Conservation (phyloP, 106 monocot species). For the Dendrobium nobile region DNA sequence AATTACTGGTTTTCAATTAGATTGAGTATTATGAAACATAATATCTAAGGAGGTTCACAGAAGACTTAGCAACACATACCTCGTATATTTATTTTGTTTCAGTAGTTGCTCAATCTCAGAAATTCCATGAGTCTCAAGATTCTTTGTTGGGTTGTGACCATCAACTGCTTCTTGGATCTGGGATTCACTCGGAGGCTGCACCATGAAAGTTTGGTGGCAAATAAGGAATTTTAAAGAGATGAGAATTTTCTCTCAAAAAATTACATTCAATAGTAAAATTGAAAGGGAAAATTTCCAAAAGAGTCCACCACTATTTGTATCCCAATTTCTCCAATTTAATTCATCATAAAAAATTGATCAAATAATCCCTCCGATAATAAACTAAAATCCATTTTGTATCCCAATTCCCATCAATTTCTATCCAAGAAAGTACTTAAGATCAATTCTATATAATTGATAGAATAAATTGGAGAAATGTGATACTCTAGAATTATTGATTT, state of each 20-base stretch:
- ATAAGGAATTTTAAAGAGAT: background rate
- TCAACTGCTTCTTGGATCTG: background rate
- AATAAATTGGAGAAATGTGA: no score
- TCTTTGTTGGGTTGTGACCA: background rate
- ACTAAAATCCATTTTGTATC: no score
- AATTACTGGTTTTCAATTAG: background rate
- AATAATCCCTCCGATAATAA: no score
- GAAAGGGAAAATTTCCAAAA: background rate
- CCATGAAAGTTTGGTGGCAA: background rate
- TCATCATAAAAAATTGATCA: no score
- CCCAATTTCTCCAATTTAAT: no score
- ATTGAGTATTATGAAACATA: background rate
- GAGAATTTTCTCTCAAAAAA: background rate
- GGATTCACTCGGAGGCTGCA: background rate
- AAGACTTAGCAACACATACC: background rate
- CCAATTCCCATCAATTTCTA: no score
- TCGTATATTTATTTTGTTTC: constrained; percentile 6
- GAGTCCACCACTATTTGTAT: no score
- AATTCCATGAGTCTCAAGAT: background rate
- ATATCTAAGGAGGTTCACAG: background rate
- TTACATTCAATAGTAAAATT: background rate
- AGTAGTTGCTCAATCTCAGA: constrained; percentile 7
- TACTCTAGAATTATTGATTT: no score
- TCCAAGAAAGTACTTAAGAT: no score
- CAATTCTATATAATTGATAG: no score